Conservation (phyloP, 1,284 basidiomycete species). For the Tilletiopsis washingtonensis region DNA sequence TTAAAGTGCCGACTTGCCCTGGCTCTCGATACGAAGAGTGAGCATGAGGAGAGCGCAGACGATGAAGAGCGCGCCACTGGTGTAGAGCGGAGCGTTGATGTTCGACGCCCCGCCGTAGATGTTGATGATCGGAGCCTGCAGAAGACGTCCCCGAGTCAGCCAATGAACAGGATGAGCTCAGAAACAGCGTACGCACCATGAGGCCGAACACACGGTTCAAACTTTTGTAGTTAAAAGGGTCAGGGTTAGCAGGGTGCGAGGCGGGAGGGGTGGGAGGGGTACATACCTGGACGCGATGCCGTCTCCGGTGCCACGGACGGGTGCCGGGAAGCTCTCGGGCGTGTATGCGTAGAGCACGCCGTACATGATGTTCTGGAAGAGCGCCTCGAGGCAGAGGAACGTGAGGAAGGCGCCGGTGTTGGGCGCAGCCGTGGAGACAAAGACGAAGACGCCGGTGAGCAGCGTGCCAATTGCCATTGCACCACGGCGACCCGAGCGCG, state of each 20-base stretch:
- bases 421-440: conserved; percentile 34
- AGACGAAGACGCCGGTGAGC: conserved; percentile 44
- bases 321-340: conserved; percentile 42
- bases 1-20: conserved; percentile 21
- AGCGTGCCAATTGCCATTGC: conserved; percentile 43
- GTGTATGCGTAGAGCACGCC: conserved; percentile 39
- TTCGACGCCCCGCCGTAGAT: conserved; percentile 25
- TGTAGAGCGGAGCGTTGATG: conserved; percentile 23
- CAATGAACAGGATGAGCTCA: too few relatives aligned
- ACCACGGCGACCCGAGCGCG: conserved; percentile 39
- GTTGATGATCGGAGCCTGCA: conserved; percentile 35
- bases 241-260: too few relatives aligned
- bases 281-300: conserved; percentile 32
- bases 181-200: too few relatives aligned
- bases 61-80: conserved; percentile 35
- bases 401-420: conserved; percentile 29
- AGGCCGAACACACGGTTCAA: background rate
- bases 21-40: conserved; percentile 33
- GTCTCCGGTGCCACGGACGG: conserved; percentile 43
- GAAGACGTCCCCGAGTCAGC: too few relatives aligned
- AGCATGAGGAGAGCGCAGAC: conserved; percentile 29
- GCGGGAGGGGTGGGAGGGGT: too few relatives aligned
- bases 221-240: too few relatives aligned
- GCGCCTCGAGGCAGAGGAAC: conserved; percentile 36
- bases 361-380: conserved; percentile 25